These are phyloP conservation scores for Oehlia diaphana DNA, from an alignment of 192 early-diverging fungal species.

Conservation along the genomic window DNA sequence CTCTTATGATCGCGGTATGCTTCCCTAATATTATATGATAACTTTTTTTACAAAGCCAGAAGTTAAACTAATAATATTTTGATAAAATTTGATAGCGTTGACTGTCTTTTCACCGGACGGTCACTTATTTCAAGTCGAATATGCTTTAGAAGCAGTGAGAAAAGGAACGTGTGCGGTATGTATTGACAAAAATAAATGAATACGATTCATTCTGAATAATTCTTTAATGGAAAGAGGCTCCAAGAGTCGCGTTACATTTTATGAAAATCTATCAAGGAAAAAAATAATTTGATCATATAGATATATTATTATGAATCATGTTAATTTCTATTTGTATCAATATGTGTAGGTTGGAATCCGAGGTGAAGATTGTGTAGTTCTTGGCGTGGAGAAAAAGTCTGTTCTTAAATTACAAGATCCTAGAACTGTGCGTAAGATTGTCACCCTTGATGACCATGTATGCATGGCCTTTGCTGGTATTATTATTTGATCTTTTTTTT, in stretches of 20 bases:
- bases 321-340: background rate
- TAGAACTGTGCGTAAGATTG: conserved; percentile 95
- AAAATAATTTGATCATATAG: background rate
- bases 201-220: too few species aligned
- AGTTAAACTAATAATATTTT: background rate
- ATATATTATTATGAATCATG: background rate
- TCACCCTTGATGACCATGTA: conserved; percentile 95
- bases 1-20: conserved; percentile 42
- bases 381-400: conserved; percentile 97
- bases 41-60: background rate
- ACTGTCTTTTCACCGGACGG: conserved; percentile 99
- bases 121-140: conserved; percentile 99
- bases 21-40: background rate
- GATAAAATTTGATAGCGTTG: conserved; percentile 54
- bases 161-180: conserved; percentile 97
- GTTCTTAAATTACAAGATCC: conserved; percentile 96
- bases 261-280: too few species aligned
- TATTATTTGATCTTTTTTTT: background rate
- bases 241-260: background rate
- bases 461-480: conserved; percentile 94
- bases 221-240: background rate
- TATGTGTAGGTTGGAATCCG: conserved; percentile 87
- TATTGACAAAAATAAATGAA: conserved; percentile 27
- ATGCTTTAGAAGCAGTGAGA: conserved; percentile 95
- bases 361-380: conserved; percentile 84